Percentiles rank a stretch among this genome's conserved stretches.
Conservation (phyloP, 768 basidiomycete genomes). For the Cystofilobasidium macerans region DNA sequence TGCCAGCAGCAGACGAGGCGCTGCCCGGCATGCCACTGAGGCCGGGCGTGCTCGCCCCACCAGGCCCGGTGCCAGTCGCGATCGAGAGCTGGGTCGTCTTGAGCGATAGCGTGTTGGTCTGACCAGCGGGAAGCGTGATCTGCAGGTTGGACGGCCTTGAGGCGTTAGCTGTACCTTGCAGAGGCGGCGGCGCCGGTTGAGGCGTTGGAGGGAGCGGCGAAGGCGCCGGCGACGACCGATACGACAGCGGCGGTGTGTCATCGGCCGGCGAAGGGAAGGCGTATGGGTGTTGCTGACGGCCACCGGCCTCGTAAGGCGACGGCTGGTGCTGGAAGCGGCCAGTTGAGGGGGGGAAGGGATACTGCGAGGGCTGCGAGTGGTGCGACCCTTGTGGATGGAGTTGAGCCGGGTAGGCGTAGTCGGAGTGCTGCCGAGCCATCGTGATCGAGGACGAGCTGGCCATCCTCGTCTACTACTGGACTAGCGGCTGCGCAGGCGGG, state of each 20-base stretch:
- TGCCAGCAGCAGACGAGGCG: conserved; percentile 53
- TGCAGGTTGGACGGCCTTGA: conserved; percentile 10
- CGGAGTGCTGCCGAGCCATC: not conserved
- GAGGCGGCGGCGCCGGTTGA: not conserved
- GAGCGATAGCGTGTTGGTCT: conserved; percentile 21
- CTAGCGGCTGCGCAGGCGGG: too few species aligned
- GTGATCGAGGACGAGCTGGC: not conserved
- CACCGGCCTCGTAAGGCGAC: not conserved
- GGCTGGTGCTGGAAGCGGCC: too few species aligned
- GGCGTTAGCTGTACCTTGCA: not conserved
- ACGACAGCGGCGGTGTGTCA: not conserved
- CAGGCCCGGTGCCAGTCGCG: not conserved
- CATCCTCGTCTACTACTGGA: too few species aligned
- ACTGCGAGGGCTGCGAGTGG: not conserved
- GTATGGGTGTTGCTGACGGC: not conserved
- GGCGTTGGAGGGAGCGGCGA: not conserved
- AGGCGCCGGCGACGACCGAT: not conserved
- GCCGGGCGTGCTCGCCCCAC: not conserved
- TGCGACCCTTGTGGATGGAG: not conserved
- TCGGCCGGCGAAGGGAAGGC: not conserved
- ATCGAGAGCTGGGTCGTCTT: conserved; percentile 19
- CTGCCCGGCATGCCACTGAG: conserved; percentile 33
- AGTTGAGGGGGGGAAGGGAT: not conserved
- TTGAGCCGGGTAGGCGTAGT: not conserved
- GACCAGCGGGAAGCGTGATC: conserved; percentile 17